A percentile compares a stretch with the other conserved stretches of the same genome.
These are phyloP conservation scores for Phytophthora capsici DNA, from an alignment of 352 stramenopile genomes.

Conservation along the genomic window DNA sequence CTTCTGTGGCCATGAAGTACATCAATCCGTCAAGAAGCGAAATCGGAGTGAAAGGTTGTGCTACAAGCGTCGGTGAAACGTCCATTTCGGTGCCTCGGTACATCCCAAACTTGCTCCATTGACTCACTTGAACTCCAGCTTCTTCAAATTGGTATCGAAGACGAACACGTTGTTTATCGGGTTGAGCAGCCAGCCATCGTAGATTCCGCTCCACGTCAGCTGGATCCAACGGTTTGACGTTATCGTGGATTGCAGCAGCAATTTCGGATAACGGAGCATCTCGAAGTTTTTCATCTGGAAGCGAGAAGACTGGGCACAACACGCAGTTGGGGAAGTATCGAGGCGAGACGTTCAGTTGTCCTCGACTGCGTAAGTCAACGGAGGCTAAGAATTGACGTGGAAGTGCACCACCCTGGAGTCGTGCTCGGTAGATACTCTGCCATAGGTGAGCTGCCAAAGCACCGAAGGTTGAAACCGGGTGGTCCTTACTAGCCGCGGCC, in stretches of 20 bases:
- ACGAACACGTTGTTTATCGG: slow-evolving; percentile 24
- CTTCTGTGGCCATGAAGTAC: slow-evolving; percentile 34
- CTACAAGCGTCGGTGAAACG: slow-evolving; percentile 20
- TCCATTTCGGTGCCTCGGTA: slow-evolving; percentile 28
- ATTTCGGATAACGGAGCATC: slow-evolving; percentile 8
- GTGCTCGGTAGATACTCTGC: slow-evolving; percentile 15
- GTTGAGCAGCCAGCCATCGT: slow-evolving; percentile 26
- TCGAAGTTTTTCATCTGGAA: slow-evolving; percentile 15
- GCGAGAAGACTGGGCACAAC: slow-evolving; percentile 27
- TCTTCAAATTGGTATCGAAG: slow-evolving; percentile 22
- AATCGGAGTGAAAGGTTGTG: slow-evolving; percentile 30
- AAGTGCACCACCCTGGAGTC: not conserved
- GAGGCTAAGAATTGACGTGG: slow-evolving; percentile 29
- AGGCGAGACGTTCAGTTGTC: slow-evolving; percentile 18
- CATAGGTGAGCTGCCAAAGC: slow-evolving; percentile 22
- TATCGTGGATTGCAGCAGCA: slow-evolving; percentile 4
- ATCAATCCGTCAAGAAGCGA: slow-evolving; percentile 32
- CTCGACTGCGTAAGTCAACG: slow-evolving; percentile 25
- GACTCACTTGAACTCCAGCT: slow-evolving; percentile 25
- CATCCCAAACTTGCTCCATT: slow-evolving; percentile 41
- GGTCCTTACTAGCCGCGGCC: not conserved
- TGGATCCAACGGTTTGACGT: slow-evolving; percentile 7
- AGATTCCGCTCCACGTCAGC: slow-evolving; percentile 17
- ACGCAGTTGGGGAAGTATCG: slow-evolving; percentile 36
- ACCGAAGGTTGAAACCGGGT: slow-evolving; percentile 15